Base-by-base conservation (phyloP, 1,139 yeast species). In the Debaryomyces sp. region DNA sequence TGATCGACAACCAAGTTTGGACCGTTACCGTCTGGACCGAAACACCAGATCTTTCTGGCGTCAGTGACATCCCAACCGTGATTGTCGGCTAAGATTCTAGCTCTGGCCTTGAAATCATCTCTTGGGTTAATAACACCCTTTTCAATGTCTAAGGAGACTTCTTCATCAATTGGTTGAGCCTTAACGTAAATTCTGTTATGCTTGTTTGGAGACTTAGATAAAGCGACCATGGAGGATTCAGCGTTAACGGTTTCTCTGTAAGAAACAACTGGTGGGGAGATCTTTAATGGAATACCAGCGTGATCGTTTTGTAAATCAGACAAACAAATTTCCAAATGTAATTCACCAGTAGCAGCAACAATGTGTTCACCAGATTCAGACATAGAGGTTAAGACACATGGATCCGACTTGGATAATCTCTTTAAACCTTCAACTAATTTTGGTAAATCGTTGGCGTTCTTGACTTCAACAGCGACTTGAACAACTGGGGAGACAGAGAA, bases 11-110 rank as follows among this genome's bases (percentile, higher is more conserved):
- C 97, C 75, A 94, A 80, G 84, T 94, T 94, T 71, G 99, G 94
- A 82, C 99, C 99, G 77, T 83, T 84, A 81, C 97, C 97, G 73
- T 94, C 99, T 76, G 99, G 99, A 84, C 99, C 99, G 91, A 94
- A 94, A 89, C 97, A 91, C 99, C 99, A 94, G 74, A 94, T 94
- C 95, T 94, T 94, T 88, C 99, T 91, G 80, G 98, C 99, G 73
- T 94, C 99, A 69, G 97, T 84, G 73, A 94, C 97, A 75, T 94
- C 98, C 99, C 99, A 94, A 66, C 94, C 97, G 87, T 78, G 95
- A 77, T 94, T 96, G 77, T 94, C 99, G 72, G 99, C 98, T 85
- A 94, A 84, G 75, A 90, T 71, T 87, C 99, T 92, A 67, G 99
- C 99, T 86, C 99, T 92, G 67, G 89, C 89, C 87, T 94, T 94